phyloP scores from a whole-genome alignment of 208 protist species.

The Strigomonas culicis region DNA sequence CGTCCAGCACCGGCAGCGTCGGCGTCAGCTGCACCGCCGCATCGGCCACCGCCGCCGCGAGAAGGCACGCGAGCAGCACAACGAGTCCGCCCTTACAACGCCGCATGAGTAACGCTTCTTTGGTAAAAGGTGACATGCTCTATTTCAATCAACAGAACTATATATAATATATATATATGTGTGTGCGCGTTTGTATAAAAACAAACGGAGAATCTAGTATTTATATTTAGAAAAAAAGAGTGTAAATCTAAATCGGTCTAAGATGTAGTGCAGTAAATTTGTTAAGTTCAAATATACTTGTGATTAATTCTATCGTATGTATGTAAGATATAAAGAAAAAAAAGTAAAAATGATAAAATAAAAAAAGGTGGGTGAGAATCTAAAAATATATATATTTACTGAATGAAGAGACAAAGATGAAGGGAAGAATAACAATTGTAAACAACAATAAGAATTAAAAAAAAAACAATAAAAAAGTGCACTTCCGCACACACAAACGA shows the following conservation, averaged over 20 bases:
- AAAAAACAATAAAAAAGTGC: constrained; percentile 20
- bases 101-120: background rate
- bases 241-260: constrained; percentile 6
- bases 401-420: background rate
- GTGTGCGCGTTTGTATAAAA: background rate
- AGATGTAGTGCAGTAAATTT: background rate
- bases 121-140: background rate
- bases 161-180: constrained; percentile 13
- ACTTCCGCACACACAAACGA: background rate
- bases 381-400: constrained; percentile 7
- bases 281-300: constrained; percentile 3
- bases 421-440: background rate
- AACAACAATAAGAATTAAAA: background rate
- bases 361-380: constrained; percentile 9
- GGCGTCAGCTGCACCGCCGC: constrained; percentile 27
- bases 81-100: background rate
- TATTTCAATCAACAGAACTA: constrained; percentile 1
- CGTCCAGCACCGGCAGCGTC: constrained; percentile 38
- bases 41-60: constrained; percentile 2
- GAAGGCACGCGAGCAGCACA: background rate
- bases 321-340: background rate
- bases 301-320: background rate
- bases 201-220: background rate
- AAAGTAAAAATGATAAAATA: constrained; percentile 15
- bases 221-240: too few relatives aligned